phyloP scores from a whole-genome alignment of 2,329 filamentous ascomycete genomes.

The Fusarium lateritium region DNA sequence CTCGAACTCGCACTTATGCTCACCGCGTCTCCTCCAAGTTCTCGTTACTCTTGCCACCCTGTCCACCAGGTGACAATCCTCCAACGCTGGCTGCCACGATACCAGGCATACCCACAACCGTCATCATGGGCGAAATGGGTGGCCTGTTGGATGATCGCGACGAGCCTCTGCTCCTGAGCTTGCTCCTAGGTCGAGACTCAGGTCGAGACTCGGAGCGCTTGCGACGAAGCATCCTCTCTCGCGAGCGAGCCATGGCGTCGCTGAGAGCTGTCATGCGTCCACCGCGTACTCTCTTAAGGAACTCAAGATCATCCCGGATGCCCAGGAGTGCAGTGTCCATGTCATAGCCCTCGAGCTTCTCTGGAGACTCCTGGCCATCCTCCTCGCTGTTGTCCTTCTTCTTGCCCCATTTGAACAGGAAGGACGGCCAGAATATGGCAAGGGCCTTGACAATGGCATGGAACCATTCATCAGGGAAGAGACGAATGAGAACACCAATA shows the following conservation, averaged over 20 bases:
- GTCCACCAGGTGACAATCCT: conserved; percentile 28
- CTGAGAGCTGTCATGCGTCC: conserved; percentile 40
- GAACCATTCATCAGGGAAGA: conserved; percentile 76
- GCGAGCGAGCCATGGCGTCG: conserved; percentile 36
- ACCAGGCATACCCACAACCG: conserved; percentile 41
- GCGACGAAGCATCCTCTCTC: conserved; percentile 39
- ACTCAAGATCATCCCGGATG: conserved; percentile 41
- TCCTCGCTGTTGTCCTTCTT: conserved; percentile 30
- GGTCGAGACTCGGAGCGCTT: conserved; percentile 42
- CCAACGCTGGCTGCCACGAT: conserved; percentile 41
- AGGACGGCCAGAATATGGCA: conserved; percentile 37
- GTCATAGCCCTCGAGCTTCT: conserved; percentile 39
- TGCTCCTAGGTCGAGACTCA: conserved; percentile 35
- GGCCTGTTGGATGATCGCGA: conserved; percentile 41
- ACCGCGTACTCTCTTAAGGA: conserved; percentile 35
- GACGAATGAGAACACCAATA: conserved; percentile 78
- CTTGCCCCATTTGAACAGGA: conserved; percentile 33
- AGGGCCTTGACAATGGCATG: conserved; percentile 24
- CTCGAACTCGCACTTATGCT: background rate
- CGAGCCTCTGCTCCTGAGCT: conserved; percentile 38
- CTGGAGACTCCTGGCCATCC: conserved; percentile 25
- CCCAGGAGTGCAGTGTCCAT: conserved; percentile 38
- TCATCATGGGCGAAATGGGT: conserved; percentile 43
- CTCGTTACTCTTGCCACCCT: conserved; percentile 17
- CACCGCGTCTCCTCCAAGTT: conserved; percentile 24